Evolutionary conservation across 768 basidiomycete species (phyloP).

Genomic region (Rubroboletus satanas): DNA sequence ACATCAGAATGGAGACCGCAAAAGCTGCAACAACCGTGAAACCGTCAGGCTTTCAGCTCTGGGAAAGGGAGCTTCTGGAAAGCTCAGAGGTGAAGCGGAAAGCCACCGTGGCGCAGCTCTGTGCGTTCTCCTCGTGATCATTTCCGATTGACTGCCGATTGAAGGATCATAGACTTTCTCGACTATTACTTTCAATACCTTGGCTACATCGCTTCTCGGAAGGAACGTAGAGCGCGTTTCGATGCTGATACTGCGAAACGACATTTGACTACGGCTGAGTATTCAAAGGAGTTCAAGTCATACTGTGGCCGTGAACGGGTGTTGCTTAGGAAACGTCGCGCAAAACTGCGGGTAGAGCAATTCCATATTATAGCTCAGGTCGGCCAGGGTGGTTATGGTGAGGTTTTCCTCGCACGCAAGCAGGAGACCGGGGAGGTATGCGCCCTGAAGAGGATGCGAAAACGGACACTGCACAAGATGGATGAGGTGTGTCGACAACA

Average conservation of each 20-base stretch:
- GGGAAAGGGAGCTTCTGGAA: slow-evolving; percentile 84
- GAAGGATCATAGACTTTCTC: slow-evolving; percentile 66
- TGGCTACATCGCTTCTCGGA: slow-evolving; percentile 83
- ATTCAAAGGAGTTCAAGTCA: slow-evolving; percentile 79
- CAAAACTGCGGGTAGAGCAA: slow-evolving; percentile 89
- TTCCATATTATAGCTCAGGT: slow-evolving; percentile 99
- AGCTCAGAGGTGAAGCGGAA: slow-evolving; percentile 90
- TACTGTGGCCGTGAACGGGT: slow-evolving; percentile 95
- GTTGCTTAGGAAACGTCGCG: slow-evolving; percentile 83
- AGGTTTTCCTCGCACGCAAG: slow-evolving; percentile 93
- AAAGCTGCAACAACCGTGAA: slow-evolving; percentile 47
- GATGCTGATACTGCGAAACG: slow-evolving; percentile 77
- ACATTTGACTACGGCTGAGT: slow-evolving; percentile 49
- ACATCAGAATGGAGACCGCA: slow-evolving; percentile 61
- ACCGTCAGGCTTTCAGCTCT: slow-evolving; percentile 53
- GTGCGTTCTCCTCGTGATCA: slow-evolving; percentile 45
- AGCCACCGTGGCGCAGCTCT: slow-evolving; percentile 95
- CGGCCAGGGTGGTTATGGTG: slow-evolving; percentile 98
- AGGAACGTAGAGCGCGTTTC: slow-evolving; percentile 79
- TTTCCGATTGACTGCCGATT: slow-evolving; percentile 10
- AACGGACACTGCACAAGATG: slow-evolving; percentile 95
- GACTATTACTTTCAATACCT: slow-evolving; percentile 98
- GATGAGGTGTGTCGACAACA: slow-evolving; percentile 67
- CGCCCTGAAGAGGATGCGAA: slow-evolving; percentile 96
- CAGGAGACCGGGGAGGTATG: slow-evolving; percentile 95